Evolutionary conservation across 192 early-diverging fungal species (phyloP).

Genomic region (Umbelopsis isabellina): DNA sequence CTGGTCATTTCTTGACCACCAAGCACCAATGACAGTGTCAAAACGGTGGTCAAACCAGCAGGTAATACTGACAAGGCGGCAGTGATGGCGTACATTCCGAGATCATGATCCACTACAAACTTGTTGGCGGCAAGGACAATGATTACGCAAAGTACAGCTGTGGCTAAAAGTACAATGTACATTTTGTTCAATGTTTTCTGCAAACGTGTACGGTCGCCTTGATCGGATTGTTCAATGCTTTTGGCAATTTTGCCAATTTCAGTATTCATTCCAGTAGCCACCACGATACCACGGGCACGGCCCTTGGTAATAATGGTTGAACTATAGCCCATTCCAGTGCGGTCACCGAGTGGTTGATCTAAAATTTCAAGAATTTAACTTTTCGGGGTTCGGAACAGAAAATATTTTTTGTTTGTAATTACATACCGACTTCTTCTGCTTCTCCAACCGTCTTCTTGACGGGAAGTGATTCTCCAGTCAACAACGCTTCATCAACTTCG

Average conservation of each 20-base stretch:
- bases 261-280: slow-evolving; percentile 81
- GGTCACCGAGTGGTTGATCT: slow-evolving; percentile 86
- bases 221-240: slow-evolving; percentile 64
- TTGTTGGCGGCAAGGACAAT: slow-evolving; percentile 82
- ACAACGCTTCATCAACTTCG: slow-evolving; percentile 88
- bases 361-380: background rate
- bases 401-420: background rate
- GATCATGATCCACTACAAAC: slow-evolving; percentile 62
- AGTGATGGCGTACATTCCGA: slow-evolving; percentile 77
- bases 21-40: slow-evolving; percentile 90
- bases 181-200: slow-evolving; percentile 73
- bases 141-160: slow-evolving; percentile 72
- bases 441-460: slow-evolving; percentile 67
- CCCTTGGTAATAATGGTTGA: slow-evolving; percentile 90
- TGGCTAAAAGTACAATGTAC: slow-evolving; percentile 71
- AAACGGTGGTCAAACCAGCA: slow-evolving; percentile 89
- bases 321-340: slow-evolving; percentile 89
- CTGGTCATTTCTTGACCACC: slow-evolving; percentile 87
- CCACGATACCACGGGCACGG: slow-evolving; percentile 86
- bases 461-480: slow-evolving; percentile 90
- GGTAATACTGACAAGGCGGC: slow-evolving; percentile 91
- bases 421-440: slow-evolving; percentile 56
- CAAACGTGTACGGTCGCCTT: slow-evolving; percentile 59
- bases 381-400: background rate
- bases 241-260: slow-evolving; percentile 92